These are phyloP conservation scores for Haplosporangium gracile DNA, from an alignment of 192 early-diverging fungal species.

Conservation along the genomic window DNA sequence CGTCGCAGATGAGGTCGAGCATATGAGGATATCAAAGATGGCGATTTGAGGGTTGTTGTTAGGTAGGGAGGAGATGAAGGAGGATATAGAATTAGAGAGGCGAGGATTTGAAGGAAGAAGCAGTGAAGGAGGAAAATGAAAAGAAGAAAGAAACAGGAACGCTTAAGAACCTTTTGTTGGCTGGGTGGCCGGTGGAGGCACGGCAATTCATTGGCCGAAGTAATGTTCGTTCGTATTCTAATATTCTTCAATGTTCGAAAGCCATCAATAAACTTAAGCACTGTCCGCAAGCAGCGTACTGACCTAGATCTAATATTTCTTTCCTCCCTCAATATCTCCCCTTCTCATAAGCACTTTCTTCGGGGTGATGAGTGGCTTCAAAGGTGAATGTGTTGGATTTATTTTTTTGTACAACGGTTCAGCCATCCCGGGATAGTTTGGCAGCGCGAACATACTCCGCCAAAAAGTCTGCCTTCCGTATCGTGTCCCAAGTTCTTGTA, in stretches of 20 bases:
- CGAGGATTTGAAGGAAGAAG: background rate
- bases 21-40: background rate
- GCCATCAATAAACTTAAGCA: no score
- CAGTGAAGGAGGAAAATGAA: background rate
- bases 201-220: no score
- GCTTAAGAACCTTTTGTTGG: no score
- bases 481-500: constrained; percentile 30
- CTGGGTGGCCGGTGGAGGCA: no score
- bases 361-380: no score
- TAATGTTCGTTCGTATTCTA: no score
- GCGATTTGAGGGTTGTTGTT: background rate
- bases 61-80: background rate
- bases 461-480: constrained; percentile 44
- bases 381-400: background rate
- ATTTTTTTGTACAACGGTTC: background rate
- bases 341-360: no score
- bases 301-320: no score
- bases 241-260: no score
- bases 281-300: no score
- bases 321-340: no score
- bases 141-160: background rate
- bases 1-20: background rate
- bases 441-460: constrained; percentile 29
- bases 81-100: background rate
- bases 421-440: constrained; percentile 34